These are phyloP conservation scores for Solanum hybrid DNA, from an alignment of 305 asterid genomes.

Conservation along the genomic window DNA sequence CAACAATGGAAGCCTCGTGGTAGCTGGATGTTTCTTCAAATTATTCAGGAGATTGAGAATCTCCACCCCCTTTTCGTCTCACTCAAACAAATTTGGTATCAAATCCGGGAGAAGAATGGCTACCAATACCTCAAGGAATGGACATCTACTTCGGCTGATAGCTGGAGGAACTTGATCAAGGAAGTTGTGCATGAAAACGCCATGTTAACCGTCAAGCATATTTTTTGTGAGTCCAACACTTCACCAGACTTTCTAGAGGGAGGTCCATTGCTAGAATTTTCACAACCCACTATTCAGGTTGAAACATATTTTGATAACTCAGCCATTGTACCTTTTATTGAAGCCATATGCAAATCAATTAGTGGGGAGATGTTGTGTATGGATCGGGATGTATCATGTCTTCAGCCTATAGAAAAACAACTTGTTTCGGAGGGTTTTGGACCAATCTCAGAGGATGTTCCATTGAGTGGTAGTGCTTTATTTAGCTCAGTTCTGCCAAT, in stretches of 20 bases:
- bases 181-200: constrained; percentile 38
- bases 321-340: constrained; percentile 23
- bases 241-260: constrained; percentile 19
- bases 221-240: constrained; percentile 29
- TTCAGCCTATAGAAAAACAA: constrained; percentile 13
- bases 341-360: constrained; percentile 16
- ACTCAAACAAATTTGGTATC: constrained; percentile 87
- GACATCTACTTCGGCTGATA: constrained; percentile 31
- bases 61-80: constrained; percentile 48
- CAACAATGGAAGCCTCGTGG: constrained; percentile 66
- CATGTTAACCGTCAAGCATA: constrained; percentile 26
- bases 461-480: not conserved
- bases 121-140: constrained; percentile 48
- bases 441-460: not conserved
- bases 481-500: constrained; percentile 9
- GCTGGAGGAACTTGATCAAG: constrained; percentile 44
- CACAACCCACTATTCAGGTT: constrained; percentile 27
- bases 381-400: constrained; percentile 11
- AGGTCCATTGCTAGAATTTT: constrained; percentile 26
- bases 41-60: constrained; percentile 47
- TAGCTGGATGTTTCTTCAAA: constrained; percentile 63
- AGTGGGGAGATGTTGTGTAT: constrained; percentile 8
- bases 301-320: constrained; percentile 16
- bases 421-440: constrained; percentile 5
- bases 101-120: constrained; percentile 40